Conservation (phyloP, 192 early-diverging fungal species). For the Lobulomyces angularis region DNA sequence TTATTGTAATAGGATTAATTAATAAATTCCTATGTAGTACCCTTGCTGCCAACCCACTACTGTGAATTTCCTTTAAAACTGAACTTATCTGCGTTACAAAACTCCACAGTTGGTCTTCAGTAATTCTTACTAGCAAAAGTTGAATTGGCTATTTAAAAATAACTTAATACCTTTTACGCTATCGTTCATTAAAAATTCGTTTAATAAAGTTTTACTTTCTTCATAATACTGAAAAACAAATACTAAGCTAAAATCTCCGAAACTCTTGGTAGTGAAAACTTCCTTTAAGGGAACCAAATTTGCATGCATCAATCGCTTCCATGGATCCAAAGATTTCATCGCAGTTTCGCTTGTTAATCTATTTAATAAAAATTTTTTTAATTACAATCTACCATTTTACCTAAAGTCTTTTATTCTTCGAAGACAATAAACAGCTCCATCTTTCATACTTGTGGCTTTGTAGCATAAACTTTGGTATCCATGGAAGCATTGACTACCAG, state of each 20-base stretch:
- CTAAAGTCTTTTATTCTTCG: no score
- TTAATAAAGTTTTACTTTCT: conserved; percentile 54
- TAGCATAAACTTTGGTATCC: no score
- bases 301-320: conserved; percentile 70
- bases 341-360: conserved; percentile 65
- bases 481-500: no score
- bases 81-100: conserved; percentile 66
- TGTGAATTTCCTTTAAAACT: conserved; percentile 72
- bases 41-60: conserved; percentile 64
- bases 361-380: no score
- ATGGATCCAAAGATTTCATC: conserved; percentile 71
- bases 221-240: conserved; percentile 94
- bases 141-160: no score
- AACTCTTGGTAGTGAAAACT: conserved; percentile 90
- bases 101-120: conserved; percentile 67
- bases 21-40: no score
- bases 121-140: no score
- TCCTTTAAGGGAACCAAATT: conserved; percentile 79
- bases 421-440: no score
- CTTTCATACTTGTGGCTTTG: no score
- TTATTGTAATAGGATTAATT: no score
- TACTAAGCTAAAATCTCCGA: conserved; percentile 91
- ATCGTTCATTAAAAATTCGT: conserved; percentile 49
- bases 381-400: no score
- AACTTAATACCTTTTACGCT: conserved; percentile 5